Percentiles rank a stretch among this genome's conserved stretches.
Conservation (phyloP, 1,284 basidiomycete species). For the Melanopsichium pennsylvanicum region DNA sequence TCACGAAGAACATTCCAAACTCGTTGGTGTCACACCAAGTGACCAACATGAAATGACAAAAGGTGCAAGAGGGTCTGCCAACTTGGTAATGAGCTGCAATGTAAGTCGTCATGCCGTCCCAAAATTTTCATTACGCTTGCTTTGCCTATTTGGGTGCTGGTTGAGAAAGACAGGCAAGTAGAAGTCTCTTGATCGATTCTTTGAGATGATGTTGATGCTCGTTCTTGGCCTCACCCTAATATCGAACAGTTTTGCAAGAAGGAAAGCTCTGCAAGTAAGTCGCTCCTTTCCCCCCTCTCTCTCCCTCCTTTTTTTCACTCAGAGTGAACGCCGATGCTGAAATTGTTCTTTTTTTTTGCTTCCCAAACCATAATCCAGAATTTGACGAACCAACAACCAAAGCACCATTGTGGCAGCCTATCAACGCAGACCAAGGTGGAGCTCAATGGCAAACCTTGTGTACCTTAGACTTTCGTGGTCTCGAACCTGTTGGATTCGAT, state of each 20-base stretch:
- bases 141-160: no score
- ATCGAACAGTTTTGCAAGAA: conserved; percentile 50
- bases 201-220: no score
- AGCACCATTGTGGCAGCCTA: conserved; percentile 44
- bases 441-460: conserved; percentile 55
- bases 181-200: no score
- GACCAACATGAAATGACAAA: conserved; percentile 57
- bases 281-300: no score
- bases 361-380: conserved; percentile 14
- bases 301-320: no score
- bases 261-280: conserved; percentile 47
- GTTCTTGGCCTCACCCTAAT: no score
- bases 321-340: no score
- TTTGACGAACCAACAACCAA: conserved; percentile 59
- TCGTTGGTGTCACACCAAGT: conserved; percentile 48
- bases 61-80: conserved; percentile 50
- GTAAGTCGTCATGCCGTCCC: no score
- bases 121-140: no score
- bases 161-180: no score
- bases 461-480: conserved; percentile 59
- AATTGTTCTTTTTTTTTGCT: no score
- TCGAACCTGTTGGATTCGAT: conserved; percentile 53
- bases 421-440: conserved; percentile 27
- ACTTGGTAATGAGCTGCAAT: conserved; percentile 58
- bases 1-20: conserved; percentile 59